Evolutionary conservation across 371 early-diverging fungal species (phyloP).

Genomic region (Syncephalastrum sp.): DNA sequence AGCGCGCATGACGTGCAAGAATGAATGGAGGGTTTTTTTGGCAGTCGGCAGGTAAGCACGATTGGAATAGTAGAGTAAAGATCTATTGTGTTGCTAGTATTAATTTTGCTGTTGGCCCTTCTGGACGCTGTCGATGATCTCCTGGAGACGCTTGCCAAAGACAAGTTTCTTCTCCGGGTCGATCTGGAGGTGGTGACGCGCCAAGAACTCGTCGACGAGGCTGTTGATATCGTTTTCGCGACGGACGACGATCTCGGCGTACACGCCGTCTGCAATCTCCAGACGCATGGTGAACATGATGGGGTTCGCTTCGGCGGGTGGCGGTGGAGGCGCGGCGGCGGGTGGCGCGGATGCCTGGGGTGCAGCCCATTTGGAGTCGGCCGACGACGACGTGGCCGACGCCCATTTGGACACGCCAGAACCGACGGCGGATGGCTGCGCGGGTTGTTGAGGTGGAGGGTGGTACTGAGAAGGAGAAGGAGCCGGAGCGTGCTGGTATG

Average conservation of each 20-base stretch:
- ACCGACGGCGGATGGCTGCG: neutral
- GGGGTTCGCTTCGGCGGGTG: slow-evolving; percentile 8
- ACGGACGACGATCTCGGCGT: slow-evolving; percentile 25
- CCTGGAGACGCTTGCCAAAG: no score
- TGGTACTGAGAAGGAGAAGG: slow-evolving; percentile 2
- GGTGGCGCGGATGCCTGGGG: no score
- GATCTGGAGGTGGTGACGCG: neutral
- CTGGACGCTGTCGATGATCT: no score
- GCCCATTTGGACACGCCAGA: slow-evolving; percentile 5
- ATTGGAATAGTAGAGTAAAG: neutral
- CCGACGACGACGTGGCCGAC: slow-evolving; percentile 6
- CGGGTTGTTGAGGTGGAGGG: neutral
- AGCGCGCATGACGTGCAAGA: no score
- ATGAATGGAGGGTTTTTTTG: no score
- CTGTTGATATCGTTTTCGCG: slow-evolving; percentile 13
- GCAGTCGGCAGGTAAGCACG: no score
- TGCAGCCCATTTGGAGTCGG: slow-evolving; percentile 10
- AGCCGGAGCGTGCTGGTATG: neutral
- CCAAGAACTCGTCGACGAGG: neutral
- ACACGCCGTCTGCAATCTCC: slow-evolving; percentile 30
- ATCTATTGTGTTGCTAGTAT: no score
- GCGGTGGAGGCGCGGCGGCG: slow-evolving; percentile 1
- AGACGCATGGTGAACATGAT: slow-evolving; percentile 34
- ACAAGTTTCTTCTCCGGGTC: no score
- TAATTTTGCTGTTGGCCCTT: no score